Evolutionary conservation across 1,139 yeast species (phyloP).

Genomic region (Pichia cactophila): DNA sequence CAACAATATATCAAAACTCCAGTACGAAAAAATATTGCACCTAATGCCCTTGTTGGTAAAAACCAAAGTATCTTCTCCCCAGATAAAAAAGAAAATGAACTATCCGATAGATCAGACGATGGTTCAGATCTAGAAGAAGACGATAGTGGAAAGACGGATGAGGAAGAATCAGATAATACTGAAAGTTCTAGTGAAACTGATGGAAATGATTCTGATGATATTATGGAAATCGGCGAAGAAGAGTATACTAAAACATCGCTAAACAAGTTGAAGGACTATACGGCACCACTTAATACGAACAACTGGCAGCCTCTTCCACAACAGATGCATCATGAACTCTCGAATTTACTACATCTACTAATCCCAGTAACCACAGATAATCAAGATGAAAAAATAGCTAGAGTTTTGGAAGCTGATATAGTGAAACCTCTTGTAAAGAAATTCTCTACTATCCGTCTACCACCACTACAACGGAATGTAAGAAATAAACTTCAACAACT

Average conservation of each 20-base stretch:
- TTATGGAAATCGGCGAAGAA: not conserved
- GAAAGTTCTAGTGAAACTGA: not conserved
- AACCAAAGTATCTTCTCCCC: slow-evolving; percentile 14
- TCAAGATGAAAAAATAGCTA: not conserved
- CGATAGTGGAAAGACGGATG: not conserved
- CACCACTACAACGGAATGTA: slow-evolving; percentile 17
- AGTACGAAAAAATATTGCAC: slow-evolving; percentile 2
- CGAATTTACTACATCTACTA: slow-evolving; percentile 9
- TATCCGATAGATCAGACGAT: not conserved
- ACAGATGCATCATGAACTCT: slow-evolving; percentile 12
- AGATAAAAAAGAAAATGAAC: not conserved
- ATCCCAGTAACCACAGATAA: slow-evolving; percentile 6
- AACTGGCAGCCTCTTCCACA: slow-evolving; percentile 22
- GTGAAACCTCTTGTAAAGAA: slow-evolving; percentile 18
- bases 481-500: not conserved
- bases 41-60: slow-evolving; percentile 8
- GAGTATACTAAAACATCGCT: not conserved
- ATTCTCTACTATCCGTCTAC: slow-evolving; percentile 20
- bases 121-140: not conserved
- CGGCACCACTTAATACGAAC: slow-evolving; percentile 14
- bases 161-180: not conserved
- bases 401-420: slow-evolving; percentile 13
- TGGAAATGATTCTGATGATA: not conserved
- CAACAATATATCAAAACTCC: slow-evolving; percentile 5
- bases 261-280: slow-evolving; percentile 6